Conservation (phyloP, 176 grass and related monocot genomes). For the Aegilops umbellulata region DNA sequence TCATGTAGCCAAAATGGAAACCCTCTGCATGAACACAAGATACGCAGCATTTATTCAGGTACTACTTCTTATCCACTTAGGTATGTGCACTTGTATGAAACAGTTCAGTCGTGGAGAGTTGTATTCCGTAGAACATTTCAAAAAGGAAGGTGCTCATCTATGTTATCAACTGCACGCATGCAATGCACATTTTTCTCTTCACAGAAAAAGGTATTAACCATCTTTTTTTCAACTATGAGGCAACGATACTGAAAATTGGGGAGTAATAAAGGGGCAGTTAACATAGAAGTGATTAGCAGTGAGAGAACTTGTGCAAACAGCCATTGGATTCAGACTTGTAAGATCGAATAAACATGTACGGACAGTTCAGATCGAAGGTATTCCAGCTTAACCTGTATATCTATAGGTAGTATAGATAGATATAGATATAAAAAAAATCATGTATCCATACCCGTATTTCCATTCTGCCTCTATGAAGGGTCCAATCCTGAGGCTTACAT, state of each 20-base stretch:
- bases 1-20: conserved; percentile 69
- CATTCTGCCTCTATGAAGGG: conserved; percentile 87
- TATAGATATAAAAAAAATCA: background rate
- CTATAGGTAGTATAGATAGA: too few relatives aligned
- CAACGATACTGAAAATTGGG: background rate
- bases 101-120: background rate
- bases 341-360: background rate
- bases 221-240: background rate
- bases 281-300: background rate
- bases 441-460: conserved; percentile 81
- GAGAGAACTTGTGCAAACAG: background rate
- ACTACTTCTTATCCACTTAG: background rate
- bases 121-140: background rate
- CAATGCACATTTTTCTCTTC: background rate
- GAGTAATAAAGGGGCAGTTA: background rate
- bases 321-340: background rate
- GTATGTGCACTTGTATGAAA: background rate
- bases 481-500: conserved; percentile 80
- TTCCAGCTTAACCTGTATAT: too few relatives aligned
- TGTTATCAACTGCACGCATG: background rate
- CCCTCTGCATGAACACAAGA: conserved; percentile 52
- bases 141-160: background rate
- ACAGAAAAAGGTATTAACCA: background rate
- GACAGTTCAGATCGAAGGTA: background rate
- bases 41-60: conserved; percentile 15